These are phyloP conservation scores for Talaromyces proteolyticus DNA, from an alignment of 495 filamentous ascomycete species.

Conservation along the genomic window DNA sequence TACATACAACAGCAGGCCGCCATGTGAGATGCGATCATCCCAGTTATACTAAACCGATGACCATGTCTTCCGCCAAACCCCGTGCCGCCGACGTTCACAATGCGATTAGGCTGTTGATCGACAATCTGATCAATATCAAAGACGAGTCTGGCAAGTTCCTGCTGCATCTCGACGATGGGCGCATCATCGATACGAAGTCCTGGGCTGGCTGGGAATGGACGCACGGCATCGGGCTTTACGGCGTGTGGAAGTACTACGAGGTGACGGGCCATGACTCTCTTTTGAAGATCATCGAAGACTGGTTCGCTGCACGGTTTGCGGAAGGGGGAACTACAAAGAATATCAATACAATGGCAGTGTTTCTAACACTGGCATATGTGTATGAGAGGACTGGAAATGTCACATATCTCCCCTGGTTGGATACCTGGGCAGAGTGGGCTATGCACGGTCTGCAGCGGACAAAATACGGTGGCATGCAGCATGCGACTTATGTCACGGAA, in stretches of 20 bases:
- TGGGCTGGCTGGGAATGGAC: conserved; percentile 82
- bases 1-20: no score
- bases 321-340: conserved; percentile 71
- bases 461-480: conserved; percentile 66
- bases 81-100: conserved; percentile 39
- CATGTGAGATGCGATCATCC: no score
- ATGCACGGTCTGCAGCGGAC: conserved; percentile 67
- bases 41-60: no score
- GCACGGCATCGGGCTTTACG: conserved; percentile 70
- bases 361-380: conserved; percentile 64
- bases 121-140: conserved; percentile 63
- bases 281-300: conserved; percentile 56
- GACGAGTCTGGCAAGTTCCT: conserved; percentile 66
- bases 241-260: conserved; percentile 71
- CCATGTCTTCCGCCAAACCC: conserved; percentile 15
- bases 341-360: conserved; percentile 73
- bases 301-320: conserved; percentile 59
- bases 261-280: conserved; percentile 47
- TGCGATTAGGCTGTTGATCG: conserved; percentile 54
- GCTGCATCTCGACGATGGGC: conserved; percentile 57
- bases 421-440: conserved; percentile 71
- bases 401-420: conserved; percentile 63
- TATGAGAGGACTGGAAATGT: conserved; percentile 60
- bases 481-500: conserved; percentile 58
- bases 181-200: conserved; percentile 72